These are phyloP conservation scores for Colletotrichum sp. DNA, from an alignment of 2,329 filamentous ascomycete genomes.

Conservation along the genomic window DNA sequence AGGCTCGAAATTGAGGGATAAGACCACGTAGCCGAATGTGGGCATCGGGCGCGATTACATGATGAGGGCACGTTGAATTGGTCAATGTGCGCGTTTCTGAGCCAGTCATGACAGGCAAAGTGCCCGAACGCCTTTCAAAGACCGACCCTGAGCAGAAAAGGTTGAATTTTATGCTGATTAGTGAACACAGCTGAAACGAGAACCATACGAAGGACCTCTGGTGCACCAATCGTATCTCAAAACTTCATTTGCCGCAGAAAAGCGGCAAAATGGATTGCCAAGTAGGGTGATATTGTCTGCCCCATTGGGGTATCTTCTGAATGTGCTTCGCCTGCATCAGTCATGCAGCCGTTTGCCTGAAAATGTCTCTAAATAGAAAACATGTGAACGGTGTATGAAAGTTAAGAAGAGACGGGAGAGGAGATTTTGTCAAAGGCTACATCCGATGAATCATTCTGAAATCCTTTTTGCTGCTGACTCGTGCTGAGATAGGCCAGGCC, in stretches of 20 bases:
- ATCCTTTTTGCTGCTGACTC: background rate
- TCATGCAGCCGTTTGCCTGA: background rate
- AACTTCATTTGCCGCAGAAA: background rate
- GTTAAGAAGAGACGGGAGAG: background rate
- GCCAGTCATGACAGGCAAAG: background rate
- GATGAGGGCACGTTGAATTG: background rate
- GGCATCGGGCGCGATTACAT: background rate
- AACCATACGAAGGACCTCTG: background rate
- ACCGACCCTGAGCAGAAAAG: accelerated
- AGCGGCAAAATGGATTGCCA: background rate
- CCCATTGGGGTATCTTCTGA: background rate
- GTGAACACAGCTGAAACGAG: background rate
- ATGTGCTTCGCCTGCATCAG: background rate
- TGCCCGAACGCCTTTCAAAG: background rate
- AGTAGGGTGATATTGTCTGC: background rate
- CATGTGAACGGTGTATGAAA: background rate
- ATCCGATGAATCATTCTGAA: background rate
- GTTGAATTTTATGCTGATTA: background rate
- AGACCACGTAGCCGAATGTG: too few relatives aligned
- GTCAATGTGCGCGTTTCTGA: background rate
- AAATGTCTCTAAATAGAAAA: background rate
- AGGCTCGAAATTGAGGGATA: too few relatives aligned
- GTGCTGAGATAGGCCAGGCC: background rate
- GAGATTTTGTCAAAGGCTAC: background rate
- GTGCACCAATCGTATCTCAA: background rate